These are phyloP conservation scores for Omphalotus olearius DNA, from an alignment of 1,284 basidiomycete species.

Conservation along the genomic window DNA sequence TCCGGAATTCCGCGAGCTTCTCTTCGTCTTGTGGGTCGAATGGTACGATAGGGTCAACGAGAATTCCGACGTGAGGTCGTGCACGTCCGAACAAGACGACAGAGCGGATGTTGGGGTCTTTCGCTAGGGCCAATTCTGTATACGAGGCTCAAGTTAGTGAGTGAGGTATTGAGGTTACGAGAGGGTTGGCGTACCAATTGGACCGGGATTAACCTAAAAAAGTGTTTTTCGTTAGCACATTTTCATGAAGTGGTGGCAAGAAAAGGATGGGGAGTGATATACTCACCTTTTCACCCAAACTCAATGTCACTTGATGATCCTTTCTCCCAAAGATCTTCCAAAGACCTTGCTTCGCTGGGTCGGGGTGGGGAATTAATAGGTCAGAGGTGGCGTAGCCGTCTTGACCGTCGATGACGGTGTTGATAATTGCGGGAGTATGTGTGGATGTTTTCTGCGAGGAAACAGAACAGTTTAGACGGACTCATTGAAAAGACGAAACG, in stretches of 20 bases:
- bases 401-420: conserved; percentile 20
- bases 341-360: conserved; percentile 17
- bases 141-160: conserved; percentile 13
- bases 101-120: conserved; percentile 20
- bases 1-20: conserved; percentile 20
- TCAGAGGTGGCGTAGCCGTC: conserved; percentile 34
- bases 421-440: conserved; percentile 13
- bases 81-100: conserved; percentile 29
- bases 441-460: too few relatives aligned
- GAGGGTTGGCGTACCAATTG: conserved; percentile 24
- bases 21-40: conserved; percentile 23
- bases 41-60: conserved; percentile 24
- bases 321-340: conserved; percentile 43
- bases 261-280: neutral
- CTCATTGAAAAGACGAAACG: neutral
- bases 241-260: too few relatives aligned
- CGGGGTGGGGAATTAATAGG: conserved; percentile 39
- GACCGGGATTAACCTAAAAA: conserved; percentile 31
- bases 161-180: neutral
- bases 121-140: conserved; percentile 12
- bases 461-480: neutral
- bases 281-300: conserved; percentile 46
- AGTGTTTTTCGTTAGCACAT: too few relatives aligned
- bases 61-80: conserved; percentile 26
- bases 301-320: conserved; percentile 51